phyloP scores from a whole-genome alignment of 2,329 filamentous ascomycete genomes.

The Tolypocladium ovalisporum region DNA sequence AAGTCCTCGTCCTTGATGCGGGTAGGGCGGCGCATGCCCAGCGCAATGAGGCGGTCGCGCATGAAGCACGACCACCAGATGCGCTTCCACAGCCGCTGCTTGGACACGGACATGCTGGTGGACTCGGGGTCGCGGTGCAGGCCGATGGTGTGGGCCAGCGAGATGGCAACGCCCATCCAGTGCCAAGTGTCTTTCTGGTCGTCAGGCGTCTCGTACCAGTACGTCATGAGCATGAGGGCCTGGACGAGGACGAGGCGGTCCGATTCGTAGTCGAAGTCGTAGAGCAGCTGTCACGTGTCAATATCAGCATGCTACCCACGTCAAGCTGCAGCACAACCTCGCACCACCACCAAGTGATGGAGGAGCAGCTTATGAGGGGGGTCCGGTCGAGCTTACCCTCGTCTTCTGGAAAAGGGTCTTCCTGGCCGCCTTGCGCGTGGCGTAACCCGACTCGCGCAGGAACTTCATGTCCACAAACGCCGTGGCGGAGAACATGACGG shows the following conservation, averaged over 20 bases:
- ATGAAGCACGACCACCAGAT: conserved; percentile 99
- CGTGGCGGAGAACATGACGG: conserved; percentile 87
- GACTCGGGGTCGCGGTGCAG: conserved; percentile 75
- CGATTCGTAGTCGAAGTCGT: conserved; percentile 91
- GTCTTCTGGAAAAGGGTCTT: conserved; percentile 85
- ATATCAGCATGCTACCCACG: conserved; percentile 2
- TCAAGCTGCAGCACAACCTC: neutral
- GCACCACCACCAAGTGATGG: neutral
- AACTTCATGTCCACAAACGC: conserved; percentile 77
- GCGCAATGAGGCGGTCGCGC: conserved; percentile 80
- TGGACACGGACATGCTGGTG: conserved; percentile 61
- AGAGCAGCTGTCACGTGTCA: conserved; percentile 52
- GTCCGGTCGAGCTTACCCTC: conserved; percentile 53
- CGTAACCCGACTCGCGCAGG: conserved; percentile 66
- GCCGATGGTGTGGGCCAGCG: conserved; percentile 85
- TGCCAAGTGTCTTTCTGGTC: conserved; percentile 98
- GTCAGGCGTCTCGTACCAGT: conserved; percentile 95
- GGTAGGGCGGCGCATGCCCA: conserved; percentile 88
- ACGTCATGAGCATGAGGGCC: conserved; percentile 82
- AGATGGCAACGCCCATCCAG: conserved; percentile 95
- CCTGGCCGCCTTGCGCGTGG: conserved; percentile 67
- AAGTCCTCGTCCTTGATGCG: conserved; percentile 90
- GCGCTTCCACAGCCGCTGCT: conserved; percentile 80
- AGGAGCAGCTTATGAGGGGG: too few species aligned
- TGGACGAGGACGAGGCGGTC: conserved; percentile 85